phyloP scores from a whole-genome alignment of 768 basidiomycete species.

The Pleurotus tuoliensis region DNA sequence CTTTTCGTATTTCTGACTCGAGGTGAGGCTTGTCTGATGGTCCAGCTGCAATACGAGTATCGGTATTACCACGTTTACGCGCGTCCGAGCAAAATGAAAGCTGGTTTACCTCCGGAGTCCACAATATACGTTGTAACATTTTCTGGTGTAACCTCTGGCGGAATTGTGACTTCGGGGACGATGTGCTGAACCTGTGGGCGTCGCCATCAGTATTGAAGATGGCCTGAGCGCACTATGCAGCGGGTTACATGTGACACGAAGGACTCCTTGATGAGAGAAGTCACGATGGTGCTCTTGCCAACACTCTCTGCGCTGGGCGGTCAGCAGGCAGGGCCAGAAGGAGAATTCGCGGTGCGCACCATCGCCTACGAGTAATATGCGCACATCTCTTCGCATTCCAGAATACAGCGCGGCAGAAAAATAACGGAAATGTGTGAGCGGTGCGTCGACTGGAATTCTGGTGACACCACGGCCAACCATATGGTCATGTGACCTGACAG shows the following conservation, averaged over 20 bases:
- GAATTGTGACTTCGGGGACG: slow-evolving; percentile 96
- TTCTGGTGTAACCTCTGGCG: slow-evolving; percentile 94
- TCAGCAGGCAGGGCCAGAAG: slow-evolving; percentile 10
- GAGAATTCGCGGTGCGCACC: slow-evolving; percentile 44
- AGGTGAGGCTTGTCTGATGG: slow-evolving; percentile 85
- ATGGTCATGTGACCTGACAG: not conserved
- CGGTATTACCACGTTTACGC: slow-evolving; percentile 1
- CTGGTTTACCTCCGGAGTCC: slow-evolving; percentile 79
- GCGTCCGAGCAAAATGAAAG: slow-evolving; percentile 20
- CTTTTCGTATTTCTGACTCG: slow-evolving; percentile 93
- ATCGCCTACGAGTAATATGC: slow-evolving; percentile 92
- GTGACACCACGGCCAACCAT: not conserved
- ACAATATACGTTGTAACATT: slow-evolving; percentile 98
- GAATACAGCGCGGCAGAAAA: slow-evolving; percentile 4
- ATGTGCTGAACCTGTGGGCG: slow-evolving; percentile 79
- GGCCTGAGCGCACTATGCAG: slow-evolving; percentile 10
- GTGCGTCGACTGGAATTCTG: not conserved
- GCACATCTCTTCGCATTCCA: slow-evolving; percentile 86
- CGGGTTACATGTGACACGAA: slow-evolving; percentile 77
- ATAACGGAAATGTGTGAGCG: not conserved
- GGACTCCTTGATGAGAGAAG: slow-evolving; percentile 93
- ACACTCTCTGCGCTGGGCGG: slow-evolving; percentile 69
- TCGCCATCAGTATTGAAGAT: not conserved
- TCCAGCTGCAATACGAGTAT: slow-evolving; percentile 51
- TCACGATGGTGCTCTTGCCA: slow-evolving; percentile 97